Percentiles rank a stretch among this genome's conserved stretches.
Evolutionary conservation across 805 yeast genomes (phyloP).

Genomic region (Saturnispora sanitii): DNA sequence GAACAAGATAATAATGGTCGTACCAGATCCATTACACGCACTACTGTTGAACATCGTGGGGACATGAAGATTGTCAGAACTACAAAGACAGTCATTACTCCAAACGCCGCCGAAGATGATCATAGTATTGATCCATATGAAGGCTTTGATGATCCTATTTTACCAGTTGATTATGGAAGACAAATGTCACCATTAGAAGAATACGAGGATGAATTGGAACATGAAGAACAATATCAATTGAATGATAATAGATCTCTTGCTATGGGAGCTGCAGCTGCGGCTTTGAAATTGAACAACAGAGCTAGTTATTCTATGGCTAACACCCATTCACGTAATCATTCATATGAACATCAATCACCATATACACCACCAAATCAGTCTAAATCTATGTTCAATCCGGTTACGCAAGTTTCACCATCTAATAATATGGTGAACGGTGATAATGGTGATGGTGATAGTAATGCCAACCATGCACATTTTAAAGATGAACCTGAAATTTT

Average conservation of each 20-base stretch:
- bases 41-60: constrained; percentile 40
- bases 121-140: constrained; percentile 18
- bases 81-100: constrained; percentile 26
- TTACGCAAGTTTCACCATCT: too few species aligned
- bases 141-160: constrained; percentile 19
- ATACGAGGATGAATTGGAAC: constrained; percentile 1
- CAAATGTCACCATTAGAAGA: constrained; percentile 3
- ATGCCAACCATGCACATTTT: constrained; percentile 4
- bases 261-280: constrained; percentile 10
- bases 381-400: too few species aligned
- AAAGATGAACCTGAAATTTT: constrained; percentile 2
- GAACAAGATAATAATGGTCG: constrained; percentile 42
- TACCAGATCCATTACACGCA: constrained; percentile 45
- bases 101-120: constrained; percentile 16
- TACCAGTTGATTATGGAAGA: constrained; percentile 11
- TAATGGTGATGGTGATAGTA: too few species aligned
- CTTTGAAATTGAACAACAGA: background rate
- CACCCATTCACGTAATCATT: background rate
- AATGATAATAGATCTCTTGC: background rate
- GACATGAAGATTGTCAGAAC: constrained; percentile 40
- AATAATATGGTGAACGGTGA: too few species aligned
- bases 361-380: background rate
- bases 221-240: background rate
- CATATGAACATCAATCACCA: background rate
- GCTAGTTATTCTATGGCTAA: background rate